Evolutionary conservation across 2,329 filamentous ascomycete species (phyloP).

Genomic region (Monosporascus sp.): DNA sequence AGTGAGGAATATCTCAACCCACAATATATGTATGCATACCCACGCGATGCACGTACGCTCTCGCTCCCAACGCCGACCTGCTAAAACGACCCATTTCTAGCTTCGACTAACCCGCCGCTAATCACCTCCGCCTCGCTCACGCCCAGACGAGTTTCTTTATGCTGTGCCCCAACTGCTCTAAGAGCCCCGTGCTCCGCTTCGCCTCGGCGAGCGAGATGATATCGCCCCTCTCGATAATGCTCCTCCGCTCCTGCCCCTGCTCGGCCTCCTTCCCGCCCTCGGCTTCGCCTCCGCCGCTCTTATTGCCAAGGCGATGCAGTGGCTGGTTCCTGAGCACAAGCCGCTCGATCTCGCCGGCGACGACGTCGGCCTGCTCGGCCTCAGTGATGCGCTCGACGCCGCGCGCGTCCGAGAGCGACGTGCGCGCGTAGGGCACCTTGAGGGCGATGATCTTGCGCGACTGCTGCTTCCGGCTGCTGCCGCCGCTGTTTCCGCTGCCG

Average conservation of each 20-base stretch:
- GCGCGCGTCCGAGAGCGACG: constrained; percentile 49
- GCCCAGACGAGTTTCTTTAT: constrained; percentile 94
- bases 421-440: constrained; percentile 50
- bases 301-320: constrained; percentile 5
- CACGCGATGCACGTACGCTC: background rate
- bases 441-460: constrained; percentile 42
- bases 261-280: constrained; percentile 13
- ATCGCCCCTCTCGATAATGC: constrained; percentile 53
- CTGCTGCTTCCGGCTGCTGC: constrained; percentile 24
- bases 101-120: no score
- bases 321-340: constrained; percentile 49
- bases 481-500: constrained; percentile 1
- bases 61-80: background rate
- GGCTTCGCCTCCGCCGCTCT: constrained; percentile 3
- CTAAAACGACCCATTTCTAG: no score
- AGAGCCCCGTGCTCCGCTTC: constrained; percentile 75
- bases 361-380: constrained; percentile 51
- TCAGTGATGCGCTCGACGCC: constrained; percentile 43
- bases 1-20: background rate
- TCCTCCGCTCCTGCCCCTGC: constrained; percentile 22
- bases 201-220: constrained; percentile 84
- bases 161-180: constrained; percentile 84
- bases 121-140: constrained; percentile 16
- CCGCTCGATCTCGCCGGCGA: constrained; percentile 73
- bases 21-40: background rate